A percentile compares a stretch with the other conserved stretches of the same genome.
These are phyloP conservation scores for Solanum tacnaense DNA, from an alignment of 257 asterid genomes.

Conservation along the genomic window DNA sequence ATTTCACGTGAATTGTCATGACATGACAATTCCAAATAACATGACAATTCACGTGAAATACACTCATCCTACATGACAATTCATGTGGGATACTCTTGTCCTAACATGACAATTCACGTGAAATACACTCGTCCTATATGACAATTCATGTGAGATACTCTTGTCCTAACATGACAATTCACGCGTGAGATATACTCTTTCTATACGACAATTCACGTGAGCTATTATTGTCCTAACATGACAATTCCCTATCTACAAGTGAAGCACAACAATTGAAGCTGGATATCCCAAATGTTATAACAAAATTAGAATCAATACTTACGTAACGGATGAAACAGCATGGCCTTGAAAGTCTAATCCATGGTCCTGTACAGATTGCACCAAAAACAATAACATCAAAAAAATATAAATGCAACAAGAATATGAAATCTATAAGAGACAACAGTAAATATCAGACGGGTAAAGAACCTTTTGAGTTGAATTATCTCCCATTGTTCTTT, in stretches of 20 bases:
- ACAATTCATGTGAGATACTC: neutral
- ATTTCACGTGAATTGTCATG: too few species aligned
- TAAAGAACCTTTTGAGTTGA: slow-evolving; percentile 9
- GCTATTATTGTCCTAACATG: too few species aligned
- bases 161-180: too few species aligned
- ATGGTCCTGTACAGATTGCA: slow-evolving; percentile 15
- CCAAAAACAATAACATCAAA: neutral
- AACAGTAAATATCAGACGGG: neutral
- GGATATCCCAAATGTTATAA: neutral
- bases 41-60: neutral
- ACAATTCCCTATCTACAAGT: neutral
- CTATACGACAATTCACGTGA: neutral
- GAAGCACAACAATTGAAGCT: neutral
- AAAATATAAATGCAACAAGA: neutral
- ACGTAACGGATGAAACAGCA: slow-evolving; percentile 14
- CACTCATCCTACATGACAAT: too few species aligned
- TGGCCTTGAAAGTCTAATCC: slow-evolving; percentile 2
- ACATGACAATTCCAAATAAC: too few species aligned
- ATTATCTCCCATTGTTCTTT: slow-evolving; percentile 34
- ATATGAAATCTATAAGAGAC: neutral
- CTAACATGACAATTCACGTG: too few species aligned
- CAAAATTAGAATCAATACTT: slow-evolving; percentile 12
- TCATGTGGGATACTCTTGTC: too few species aligned
- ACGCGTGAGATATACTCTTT: too few species aligned
- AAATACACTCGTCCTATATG: too few species aligned